A percentile compares a stretch with the other conserved stretches of the same genome.
These are phyloP conservation scores for Rosa multiflora DNA, from an alignment of 306 rosid genomes.

Conservation along the genomic window DNA sequence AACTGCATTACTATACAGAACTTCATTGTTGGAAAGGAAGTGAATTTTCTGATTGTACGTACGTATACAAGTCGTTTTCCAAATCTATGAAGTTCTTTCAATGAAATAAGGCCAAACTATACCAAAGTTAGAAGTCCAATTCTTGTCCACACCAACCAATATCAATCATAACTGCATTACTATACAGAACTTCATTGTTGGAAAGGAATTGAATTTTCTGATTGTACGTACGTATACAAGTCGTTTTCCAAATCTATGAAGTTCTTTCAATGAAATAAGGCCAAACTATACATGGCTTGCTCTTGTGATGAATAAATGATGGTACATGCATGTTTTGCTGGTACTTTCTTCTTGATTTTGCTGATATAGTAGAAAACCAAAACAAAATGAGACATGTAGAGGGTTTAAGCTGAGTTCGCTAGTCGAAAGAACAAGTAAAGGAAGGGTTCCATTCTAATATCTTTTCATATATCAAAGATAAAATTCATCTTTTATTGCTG, in stretches of 20 bases:
- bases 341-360: too few species aligned
- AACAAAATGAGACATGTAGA: too few species aligned
- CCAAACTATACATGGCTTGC: background rate
- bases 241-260: background rate
- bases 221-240: background rate
- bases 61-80: background rate
- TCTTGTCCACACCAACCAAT: too few species aligned
- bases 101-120: background rate
- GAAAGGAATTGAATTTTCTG: background rate
- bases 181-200: background rate
- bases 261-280: background rate
- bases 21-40: background rate
- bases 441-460: too few species aligned
- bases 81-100: background rate
- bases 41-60: too few species aligned
- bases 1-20: background rate
- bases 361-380: too few species aligned
- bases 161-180: background rate
- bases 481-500: too few species aligned
- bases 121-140: too few species aligned
- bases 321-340: too few species aligned
- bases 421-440: too few species aligned
- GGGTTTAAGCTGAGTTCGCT: too few species aligned
- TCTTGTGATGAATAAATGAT: background rate
- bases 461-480: too few species aligned